These are phyloP conservation scores for Lactarius evosmus DNA, from an alignment of 768 basidiomycete genomes.

Conservation along the genomic window DNA sequence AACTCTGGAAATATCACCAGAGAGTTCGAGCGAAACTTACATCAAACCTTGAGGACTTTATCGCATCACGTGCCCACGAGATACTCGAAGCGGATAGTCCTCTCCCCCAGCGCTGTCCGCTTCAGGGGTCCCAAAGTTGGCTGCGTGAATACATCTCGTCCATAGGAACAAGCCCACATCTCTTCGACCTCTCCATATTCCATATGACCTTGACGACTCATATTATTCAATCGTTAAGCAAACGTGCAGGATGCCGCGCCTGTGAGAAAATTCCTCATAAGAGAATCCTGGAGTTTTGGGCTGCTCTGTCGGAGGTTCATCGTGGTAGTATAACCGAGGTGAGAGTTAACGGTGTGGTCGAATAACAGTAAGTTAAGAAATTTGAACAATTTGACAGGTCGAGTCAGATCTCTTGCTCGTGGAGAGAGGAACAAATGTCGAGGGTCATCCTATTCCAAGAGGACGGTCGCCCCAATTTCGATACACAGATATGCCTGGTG, in stretches of 20 bases:
- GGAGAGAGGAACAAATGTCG: neutral
- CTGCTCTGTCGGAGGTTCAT: neutral
- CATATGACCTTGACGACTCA: neutral
- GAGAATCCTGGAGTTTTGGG: conserved; percentile 7
- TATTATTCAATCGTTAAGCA: neutral
- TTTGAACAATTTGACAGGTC: neutral
- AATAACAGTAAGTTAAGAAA: neutral
- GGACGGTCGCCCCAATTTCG: too few relatives aligned
- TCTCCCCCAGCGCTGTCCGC: too few relatives aligned
- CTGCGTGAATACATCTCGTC: neutral
- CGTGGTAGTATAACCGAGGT: neutral
- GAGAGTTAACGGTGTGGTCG: neutral
- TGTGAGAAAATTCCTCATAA: neutral
- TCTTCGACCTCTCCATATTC: neutral
- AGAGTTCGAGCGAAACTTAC: neutral
- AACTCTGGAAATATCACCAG: conserved; percentile 13
- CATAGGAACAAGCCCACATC: neutral
- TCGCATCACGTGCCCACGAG: neutral
- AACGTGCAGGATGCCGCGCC: too few relatives aligned
- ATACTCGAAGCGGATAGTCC: too few relatives aligned
- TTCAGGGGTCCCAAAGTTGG: neutral
- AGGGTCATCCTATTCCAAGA: neutral
- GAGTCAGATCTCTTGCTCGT: neutral
- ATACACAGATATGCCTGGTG: neutral
- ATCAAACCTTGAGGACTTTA: neutral